A percentile compares a stretch with the other conserved stretches of the same genome.
Evolutionary conservation across 106 monocot genomes (phyloP).

Genomic region (Phalaenopsis equestris): DNA sequence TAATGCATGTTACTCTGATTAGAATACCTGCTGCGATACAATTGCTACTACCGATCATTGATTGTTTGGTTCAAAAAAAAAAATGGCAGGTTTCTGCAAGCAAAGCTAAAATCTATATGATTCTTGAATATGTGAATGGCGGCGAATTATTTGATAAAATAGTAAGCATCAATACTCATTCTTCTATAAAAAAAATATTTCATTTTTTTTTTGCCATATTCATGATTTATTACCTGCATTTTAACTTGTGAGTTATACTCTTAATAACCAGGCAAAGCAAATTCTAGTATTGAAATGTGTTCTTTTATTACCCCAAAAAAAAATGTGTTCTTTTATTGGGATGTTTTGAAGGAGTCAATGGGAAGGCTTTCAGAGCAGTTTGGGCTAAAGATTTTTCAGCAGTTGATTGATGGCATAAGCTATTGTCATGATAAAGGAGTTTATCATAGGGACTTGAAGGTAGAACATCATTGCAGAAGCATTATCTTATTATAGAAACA

Average conservation of each 20-base stretch:
- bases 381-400: slow-evolving; percentile 76
- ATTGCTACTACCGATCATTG: neutral
- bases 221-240: neutral
- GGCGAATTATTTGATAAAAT: slow-evolving; percentile 66
- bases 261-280: neutral
- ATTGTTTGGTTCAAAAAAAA: neutral
- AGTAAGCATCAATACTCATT: slow-evolving; percentile 21
- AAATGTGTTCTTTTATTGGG: neutral
- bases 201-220: neutral
- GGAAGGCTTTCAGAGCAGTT: slow-evolving; percentile 51
- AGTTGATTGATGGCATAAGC: slow-evolving; percentile 83
- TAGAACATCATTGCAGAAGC: slow-evolving; percentile 11
- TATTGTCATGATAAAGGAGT: slow-evolving; percentile 92
- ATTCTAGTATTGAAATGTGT: too few relatives aligned
- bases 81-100: slow-evolving; percentile 67
- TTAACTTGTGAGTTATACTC: neutral
- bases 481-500: neutral
- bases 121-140: slow-evolving; percentile 73
- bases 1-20: too few relatives aligned
- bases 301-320: too few relatives aligned
- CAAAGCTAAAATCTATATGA: slow-evolving; percentile 86
- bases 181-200: too few relatives aligned
- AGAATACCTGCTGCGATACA: too few relatives aligned
- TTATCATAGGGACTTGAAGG: slow-evolving; percentile 93
- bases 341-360: slow-evolving; percentile 21